Evolutionary conservation across 371 early-diverging fungal genomes (phyloP), one percentile per base, ranked within the genome.

Genomic region (Choanephora cucurbitarum): DNA sequence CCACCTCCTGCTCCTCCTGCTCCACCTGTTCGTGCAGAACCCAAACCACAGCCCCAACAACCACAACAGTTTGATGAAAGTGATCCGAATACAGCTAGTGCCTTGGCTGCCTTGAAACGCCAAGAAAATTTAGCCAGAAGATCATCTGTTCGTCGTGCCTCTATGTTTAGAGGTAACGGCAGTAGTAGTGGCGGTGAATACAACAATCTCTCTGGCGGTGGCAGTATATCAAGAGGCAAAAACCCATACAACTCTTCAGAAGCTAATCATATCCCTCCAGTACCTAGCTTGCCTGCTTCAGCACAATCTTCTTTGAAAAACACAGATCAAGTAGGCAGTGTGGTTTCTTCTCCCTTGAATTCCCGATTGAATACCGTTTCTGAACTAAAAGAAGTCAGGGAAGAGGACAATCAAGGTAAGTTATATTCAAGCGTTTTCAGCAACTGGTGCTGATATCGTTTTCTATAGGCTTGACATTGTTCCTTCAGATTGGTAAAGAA

Each of bases 401-500:
- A 44, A 44, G 52, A 52, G 18, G 33, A 52, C 15, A 48, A 57
- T 28, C 37, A 23, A 24, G 21, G 50, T 45, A 32, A 43, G 15
- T 11, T 19, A n/a, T n/a, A n/a, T n/a, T n/a, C n/a, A n/a, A 17
- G 22, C 21, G 33, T 23, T 43, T 32, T 32, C 10, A 10, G 5
- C 10, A 6, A 5, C 32, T 47, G 22, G 19, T 6, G 19, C 17
- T 31, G 10, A 19, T 19, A 15, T 4, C 22, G 8, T 50, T 24
- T 37, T 13, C 22, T 18, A 13, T 59, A 70, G 71, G 60, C 5
- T 43, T 70, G 18, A 79, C 73, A 3, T 51, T 86, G 17, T 86
- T 69, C 53, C 58, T 86, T 5, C 80, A 83, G 55, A 71, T 86
- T 13, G 83, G 79, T 21, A 84, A 86, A 58, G 72, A 81, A 42